Evolutionary conservation across 23 red algal species (phyloP).

Genomic region (Gracilaria vermiculophylla): DNA sequence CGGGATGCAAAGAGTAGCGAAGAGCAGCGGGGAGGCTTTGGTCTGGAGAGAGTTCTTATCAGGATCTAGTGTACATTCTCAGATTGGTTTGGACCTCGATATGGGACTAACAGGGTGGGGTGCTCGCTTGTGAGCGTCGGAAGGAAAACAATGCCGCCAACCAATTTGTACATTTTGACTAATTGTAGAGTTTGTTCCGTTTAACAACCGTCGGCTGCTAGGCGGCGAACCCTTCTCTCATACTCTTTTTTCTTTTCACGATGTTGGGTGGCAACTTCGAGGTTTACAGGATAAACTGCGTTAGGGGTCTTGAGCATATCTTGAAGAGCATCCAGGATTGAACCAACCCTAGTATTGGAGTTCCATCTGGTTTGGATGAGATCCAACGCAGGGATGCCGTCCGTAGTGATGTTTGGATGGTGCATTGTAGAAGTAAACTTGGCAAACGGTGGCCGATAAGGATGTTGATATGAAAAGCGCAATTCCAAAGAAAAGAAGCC

Average conservation of each 20-base stretch:
- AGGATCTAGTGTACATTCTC: slow-evolving; percentile 4
- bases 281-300: slow-evolving; percentile 56
- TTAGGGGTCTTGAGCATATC: slow-evolving; percentile 44
- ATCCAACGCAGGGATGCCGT: slow-evolving; percentile 76
- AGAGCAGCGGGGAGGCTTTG: background rate
- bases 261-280: slow-evolving; percentile 35
- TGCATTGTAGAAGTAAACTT: slow-evolving; percentile 59
- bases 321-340: slow-evolving; percentile 57
- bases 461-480: slow-evolving; percentile 58
- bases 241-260: slow-evolving; percentile 42
- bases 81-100: background rate
- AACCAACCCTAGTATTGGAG: slow-evolving; percentile 33
- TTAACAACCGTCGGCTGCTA: slow-evolving; percentile 73
- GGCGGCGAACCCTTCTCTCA: slow-evolving; percentile 51
- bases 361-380: slow-evolving; percentile 73
- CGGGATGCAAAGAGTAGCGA: background rate
- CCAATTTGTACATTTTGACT: background rate
- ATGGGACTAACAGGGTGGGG: background rate
- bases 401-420: slow-evolving; percentile 76
- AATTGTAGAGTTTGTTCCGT: no score
- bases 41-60: background rate
- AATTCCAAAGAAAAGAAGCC: slow-evolving; percentile 69
- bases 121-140: background rate
- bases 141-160: background rate
- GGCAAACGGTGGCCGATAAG: slow-evolving; percentile 65